These are phyloP conservation scores for Aureobasidium melanogenum DNA, from an alignment of 2,329 filamentous ascomycete genomes.

Conservation along the genomic window DNA sequence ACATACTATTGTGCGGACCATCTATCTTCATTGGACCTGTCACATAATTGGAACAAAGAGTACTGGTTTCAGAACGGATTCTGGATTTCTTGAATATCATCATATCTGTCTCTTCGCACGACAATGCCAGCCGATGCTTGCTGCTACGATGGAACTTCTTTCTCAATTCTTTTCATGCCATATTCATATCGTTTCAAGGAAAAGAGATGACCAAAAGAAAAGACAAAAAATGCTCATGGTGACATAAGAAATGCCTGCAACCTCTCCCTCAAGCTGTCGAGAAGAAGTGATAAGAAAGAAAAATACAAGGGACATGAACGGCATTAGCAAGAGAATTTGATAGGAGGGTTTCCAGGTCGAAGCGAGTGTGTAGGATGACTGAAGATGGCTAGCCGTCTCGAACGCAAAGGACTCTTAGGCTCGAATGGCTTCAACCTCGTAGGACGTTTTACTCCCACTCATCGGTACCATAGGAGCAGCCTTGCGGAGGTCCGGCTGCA, in stretches of 20 bases:
- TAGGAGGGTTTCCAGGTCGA: slow-evolving; percentile 1
- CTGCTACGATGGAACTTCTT: background rate
- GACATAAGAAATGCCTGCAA: background rate
- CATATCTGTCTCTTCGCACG: background rate
- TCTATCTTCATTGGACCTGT: background rate
- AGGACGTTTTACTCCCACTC: slow-evolving; percentile 22
- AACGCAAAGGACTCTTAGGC: slow-evolving; percentile 13
- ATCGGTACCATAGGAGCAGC: slow-evolving; percentile 31
- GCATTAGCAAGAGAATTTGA: slow-evolving; percentile 12
- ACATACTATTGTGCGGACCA: background rate
- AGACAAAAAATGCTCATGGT: background rate
- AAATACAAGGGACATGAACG: slow-evolving; percentile 5
- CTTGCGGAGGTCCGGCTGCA: slow-evolving; percentile 21
- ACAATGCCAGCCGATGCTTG: background rate
- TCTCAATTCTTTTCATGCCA: slow-evolving; percentile 1
- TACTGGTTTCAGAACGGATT: background rate
- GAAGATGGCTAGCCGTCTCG: slow-evolving; percentile 13
- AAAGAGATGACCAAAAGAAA: background rate
- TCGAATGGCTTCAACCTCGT: slow-evolving; percentile 18
- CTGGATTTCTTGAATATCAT: background rate
- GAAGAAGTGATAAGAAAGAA: background rate
- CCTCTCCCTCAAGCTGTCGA: background rate
- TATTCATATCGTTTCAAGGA: slow-evolving; percentile 3
- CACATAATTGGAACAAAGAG: background rate
- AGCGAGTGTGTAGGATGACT: background rate